Base-by-base conservation (phyloP, 202 grass and related monocot genomes). In the Zoysia matrella region DNA sequence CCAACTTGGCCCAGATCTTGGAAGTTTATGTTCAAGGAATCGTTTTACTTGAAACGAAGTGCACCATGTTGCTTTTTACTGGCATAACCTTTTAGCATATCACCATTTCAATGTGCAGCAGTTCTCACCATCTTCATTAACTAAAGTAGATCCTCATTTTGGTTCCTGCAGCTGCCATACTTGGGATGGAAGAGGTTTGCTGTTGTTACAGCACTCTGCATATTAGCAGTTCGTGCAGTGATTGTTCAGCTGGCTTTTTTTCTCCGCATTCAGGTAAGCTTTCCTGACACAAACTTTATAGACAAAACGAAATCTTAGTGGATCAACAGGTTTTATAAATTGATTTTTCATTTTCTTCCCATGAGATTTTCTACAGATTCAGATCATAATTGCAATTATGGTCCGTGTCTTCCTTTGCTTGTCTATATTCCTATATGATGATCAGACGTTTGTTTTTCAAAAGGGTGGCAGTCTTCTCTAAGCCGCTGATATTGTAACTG, bases 221-320 rank as follows among this genome's bases (percentile, higher is more conserved):
- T 96, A 74, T 81, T 99, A 83, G 89, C 87, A 69, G 93, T 99
- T 30, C 91, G 91, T 67, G 93, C 96, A 15, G 91, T 99, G 88
- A 91, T 98, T 87, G 96, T 98, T 92, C 92, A 98, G 68, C 85
- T 98, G 54, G 90, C 90, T 50, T 98, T 98, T 91, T 98, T 82
- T 36, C 89, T 95, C 58, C 96, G 95, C 75, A 98, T 98, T 81
- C 87, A 98, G 90, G 96, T 65, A 81, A 71, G 74, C 71, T 11
- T 74, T 84, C 44, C 1, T 53, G 60, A 71, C 43, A 6, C 0
- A 41, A 71, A 63, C 2, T 71, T 71, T 50, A 6, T 69, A 65
- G 68, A 85, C 4, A 82, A 36, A 46, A 50, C 46, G 16, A 73
- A 83, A 69, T 30, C n/a, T 82, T 1, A 9, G 18, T 74, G 47